Evolutionary conservation across 75 land plant species (phyloP).

Genomic region (Selaginella moellendorffii): DNA sequence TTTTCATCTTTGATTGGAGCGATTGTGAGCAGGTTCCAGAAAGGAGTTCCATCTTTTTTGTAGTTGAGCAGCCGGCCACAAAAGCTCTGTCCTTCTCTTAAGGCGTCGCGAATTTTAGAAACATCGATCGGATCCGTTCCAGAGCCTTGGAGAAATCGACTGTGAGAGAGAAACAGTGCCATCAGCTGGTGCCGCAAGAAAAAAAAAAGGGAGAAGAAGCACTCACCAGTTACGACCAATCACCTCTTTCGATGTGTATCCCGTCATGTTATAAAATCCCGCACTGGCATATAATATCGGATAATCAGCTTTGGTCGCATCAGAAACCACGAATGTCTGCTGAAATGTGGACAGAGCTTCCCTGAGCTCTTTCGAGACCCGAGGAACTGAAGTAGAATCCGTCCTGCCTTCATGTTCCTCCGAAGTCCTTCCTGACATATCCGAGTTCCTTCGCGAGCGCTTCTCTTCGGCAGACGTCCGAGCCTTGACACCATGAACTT

Average conservation of each 20-base stretch:
- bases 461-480: neutral
- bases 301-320: constrained; percentile 59
- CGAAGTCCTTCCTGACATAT: neutral
- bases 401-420: neutral
- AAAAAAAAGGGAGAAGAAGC: neutral
- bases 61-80: constrained; percentile 76
- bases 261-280: constrained; percentile 88
- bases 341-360: constrained; percentile 75
- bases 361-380: constrained; percentile 57
- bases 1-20: constrained; percentile 76
- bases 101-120: constrained; percentile 50
- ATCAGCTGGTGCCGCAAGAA: neutral
- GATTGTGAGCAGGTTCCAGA: constrained; percentile 83
- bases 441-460: neutral
- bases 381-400: constrained; percentile 34
- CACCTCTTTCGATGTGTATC: constrained; percentile 61
- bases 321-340: constrained; percentile 81
- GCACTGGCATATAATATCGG: constrained; percentile 85
- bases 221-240: constrained; percentile 68
- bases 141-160: constrained; percentile 75
- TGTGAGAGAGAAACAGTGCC: constrained; percentile 19
- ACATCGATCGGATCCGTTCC: constrained; percentile 57
- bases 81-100: constrained; percentile 39
- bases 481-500: constrained; percentile 12
- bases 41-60: constrained; percentile 84